Conservation (phyloP, 2,329 filamentous ascomycete genomes). For the Trichoderma lentiforme region DNA sequence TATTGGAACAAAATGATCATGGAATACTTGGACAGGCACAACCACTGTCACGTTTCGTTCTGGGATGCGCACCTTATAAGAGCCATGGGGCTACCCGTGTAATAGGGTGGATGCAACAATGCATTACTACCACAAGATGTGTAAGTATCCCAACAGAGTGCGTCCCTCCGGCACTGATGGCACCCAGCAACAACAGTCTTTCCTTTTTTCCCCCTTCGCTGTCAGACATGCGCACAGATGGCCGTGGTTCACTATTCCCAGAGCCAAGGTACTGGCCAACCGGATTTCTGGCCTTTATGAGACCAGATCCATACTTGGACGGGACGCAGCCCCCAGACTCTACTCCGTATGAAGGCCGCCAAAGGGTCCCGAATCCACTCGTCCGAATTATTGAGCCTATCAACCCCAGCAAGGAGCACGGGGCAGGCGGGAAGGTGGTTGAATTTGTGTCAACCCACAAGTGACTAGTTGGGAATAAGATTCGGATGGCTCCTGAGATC, state of each 20-base stretch:
- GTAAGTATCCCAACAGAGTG: not conserved
- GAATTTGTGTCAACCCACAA: not conserved
- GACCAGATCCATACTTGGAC: conserved; percentile 2
- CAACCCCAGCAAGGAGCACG: not conserved
- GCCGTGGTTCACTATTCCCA: conserved; percentile 1
- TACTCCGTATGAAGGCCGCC: not conserved
- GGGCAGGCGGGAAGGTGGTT: not conserved
- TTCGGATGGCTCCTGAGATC: not conserved
- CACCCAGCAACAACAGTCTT: conserved; percentile 11
- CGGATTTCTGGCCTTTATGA: not conserved
- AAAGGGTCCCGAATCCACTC: not conserved
- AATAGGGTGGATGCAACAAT: not conserved
- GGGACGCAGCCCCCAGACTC: not conserved
- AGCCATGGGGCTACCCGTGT: not conserved
- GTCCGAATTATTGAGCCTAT: not conserved
- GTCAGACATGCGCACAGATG: conserved; percentile 19
- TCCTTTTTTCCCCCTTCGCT: conserved; percentile 10
- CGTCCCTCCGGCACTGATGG: not conserved
- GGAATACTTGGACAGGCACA: not conserved
- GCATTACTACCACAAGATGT: not conserved
- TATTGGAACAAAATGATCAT: not conserved
- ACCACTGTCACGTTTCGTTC: not conserved
- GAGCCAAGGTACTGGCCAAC: conserved; percentile 6
- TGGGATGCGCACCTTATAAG: not conserved
- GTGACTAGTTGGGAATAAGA: not conserved